Base-by-base conservation (phyloP, 352 stramenopile species). In the Thalassiosira exigua region DNA sequence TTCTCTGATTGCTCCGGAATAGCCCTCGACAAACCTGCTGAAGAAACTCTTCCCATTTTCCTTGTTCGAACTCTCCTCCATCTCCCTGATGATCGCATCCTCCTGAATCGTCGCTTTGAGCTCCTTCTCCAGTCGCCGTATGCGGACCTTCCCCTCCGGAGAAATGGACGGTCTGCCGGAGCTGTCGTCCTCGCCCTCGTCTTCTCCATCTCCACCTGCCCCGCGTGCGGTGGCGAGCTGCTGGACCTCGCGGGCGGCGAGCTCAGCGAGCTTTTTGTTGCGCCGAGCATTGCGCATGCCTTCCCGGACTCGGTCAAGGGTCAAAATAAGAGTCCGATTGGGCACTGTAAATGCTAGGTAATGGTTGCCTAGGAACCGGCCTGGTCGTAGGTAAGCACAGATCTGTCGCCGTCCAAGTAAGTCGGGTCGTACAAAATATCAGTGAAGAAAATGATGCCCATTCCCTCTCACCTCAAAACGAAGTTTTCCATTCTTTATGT, bases 281-380 rank as follows among this genome's bases (percentile, higher is more conserved):
- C 84, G 67, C 64, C 87, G 75, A 19, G 87, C 87, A 9, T 69
- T 81, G 17, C 81, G 56, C 41, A 94, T 92, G 17, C 81, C 86
- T 53, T 92, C 77, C 64, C 71, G 88, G 1, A 94, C 81, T 46
- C 82, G 39, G 56, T 93, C 89, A 44, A 92, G 79, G 5, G 87
- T 94, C 9, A 93, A 82, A 32, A 94, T 92, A n/a, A 94, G 86
- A 5, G 84, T 92, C 69, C 87, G 69, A 39, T 86, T 84, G 17
- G 89, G 89, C 5, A 94, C 54, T 4, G 84, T 93, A 65, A 93
- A 94, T 21, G 87, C 89, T 46, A 94, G 41, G 57, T 92, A 94
- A 58, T 94, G 78, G 56, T 85, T 94, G 14, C 87, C 87, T 11
- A 94, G 64, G 65, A 94, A 94, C 26, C 83, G 75, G 44, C 87